These are phyloP conservation scores for Galeopsis tetrahit DNA, from an alignment of 257 asterid genomes.

Conservation along the genomic window DNA sequence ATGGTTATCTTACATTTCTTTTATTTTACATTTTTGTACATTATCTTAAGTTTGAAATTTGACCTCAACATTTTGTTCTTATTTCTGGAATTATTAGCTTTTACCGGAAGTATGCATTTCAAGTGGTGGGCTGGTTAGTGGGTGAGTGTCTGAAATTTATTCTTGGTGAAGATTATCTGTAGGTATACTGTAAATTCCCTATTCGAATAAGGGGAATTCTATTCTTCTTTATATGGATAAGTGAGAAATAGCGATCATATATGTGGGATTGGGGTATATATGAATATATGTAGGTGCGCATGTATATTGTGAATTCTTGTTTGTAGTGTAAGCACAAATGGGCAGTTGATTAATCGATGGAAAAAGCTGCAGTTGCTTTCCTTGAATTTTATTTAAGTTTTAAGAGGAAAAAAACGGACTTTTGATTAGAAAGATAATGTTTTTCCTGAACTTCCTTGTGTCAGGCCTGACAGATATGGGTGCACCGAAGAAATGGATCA, in stretches of 20 bases:
- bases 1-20: constrained; percentile 2
- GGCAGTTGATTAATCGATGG: not conserved
- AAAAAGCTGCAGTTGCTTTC: constrained; percentile 9
- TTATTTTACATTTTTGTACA: not conserved
- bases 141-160: not conserved
- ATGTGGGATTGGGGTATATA: constrained; percentile 27
- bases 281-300: no score
- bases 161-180: constrained; percentile 2
- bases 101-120: not conserved
- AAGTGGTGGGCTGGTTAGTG: constrained; percentile 22
- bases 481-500: constrained; percentile 89
- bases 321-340: constrained; percentile 16
- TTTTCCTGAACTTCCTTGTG: constrained; percentile 33
- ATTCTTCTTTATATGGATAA: constrained; percentile 15
- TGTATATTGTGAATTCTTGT: constrained; percentile 19
- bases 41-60: constrained; percentile 27
- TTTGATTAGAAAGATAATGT: constrained; percentile 23
- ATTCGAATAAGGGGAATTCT: not conserved
- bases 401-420: constrained; percentile 15
- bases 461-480: constrained; percentile 77
- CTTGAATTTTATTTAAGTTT: constrained; percentile 4
- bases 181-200: constrained; percentile 19
- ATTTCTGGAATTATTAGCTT: constrained; percentile 25
- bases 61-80: not conserved
- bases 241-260: constrained; percentile 2